phyloP scores from a whole-genome alignment of 1,139 yeast species.

The Geotrichum bryndzae region DNA sequence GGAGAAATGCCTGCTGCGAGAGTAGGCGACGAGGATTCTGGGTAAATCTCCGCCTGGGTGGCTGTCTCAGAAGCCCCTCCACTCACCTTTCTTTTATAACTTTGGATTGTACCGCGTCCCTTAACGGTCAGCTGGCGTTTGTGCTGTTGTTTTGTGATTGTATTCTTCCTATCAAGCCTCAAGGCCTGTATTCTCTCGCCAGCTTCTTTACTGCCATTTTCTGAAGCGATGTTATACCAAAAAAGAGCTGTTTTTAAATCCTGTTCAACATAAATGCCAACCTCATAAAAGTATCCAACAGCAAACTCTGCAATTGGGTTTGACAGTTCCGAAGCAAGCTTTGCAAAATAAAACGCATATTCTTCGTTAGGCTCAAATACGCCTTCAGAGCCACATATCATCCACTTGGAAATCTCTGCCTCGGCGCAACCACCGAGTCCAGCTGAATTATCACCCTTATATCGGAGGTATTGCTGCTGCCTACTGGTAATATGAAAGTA shows the following conservation, averaged over 20 bases:
- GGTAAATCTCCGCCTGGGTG: background rate
- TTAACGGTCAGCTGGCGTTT: constrained; percentile 25
- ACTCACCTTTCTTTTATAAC: constrained; percentile 12
- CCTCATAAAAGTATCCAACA: constrained; percentile 38
- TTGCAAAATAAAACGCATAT: constrained; percentile 37
- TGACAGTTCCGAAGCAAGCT: constrained; percentile 32
- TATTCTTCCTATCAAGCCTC: constrained; percentile 11
- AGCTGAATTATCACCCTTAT: constrained; percentile 19
- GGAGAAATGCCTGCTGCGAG: background rate
- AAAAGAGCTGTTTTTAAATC: constrained; percentile 28
- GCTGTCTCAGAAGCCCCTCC: background rate
- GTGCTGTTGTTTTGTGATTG: constrained; percentile 27
- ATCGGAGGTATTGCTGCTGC: constrained; percentile 30
- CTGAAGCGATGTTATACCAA: constrained; percentile 31
- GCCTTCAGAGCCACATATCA: constrained; percentile 35
- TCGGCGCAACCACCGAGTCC: constrained; percentile 33
- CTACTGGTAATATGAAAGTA: constrained; percentile 37
- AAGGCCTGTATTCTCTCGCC: constrained; percentile 27
- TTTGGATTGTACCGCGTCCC: constrained; percentile 25
- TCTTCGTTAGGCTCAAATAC: constrained; percentile 33
- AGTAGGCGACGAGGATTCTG: background rate
- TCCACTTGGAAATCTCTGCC: constrained; percentile 39
- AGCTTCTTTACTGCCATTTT: constrained; percentile 33
- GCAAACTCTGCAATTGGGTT: constrained; percentile 38
- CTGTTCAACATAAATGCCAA: constrained; percentile 35